phyloP scores from a whole-genome alignment of 768 basidiomycete species.

The Mycena haematopus region DNA sequence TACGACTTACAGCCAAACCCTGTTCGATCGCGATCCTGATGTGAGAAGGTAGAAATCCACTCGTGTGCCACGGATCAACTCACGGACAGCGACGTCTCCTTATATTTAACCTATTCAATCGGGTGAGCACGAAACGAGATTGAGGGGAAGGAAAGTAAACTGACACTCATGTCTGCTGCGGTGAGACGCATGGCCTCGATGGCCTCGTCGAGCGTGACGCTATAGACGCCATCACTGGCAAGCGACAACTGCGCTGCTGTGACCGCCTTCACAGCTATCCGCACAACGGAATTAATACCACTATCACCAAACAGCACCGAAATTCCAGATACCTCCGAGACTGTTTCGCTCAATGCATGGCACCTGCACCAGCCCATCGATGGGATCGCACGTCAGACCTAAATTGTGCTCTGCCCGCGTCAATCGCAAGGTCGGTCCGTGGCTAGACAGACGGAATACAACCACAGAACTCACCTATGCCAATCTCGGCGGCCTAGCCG shows the following conservation, averaged over 20 bases:
- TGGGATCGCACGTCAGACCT: slow-evolving; percentile 74
- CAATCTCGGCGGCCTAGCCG: slow-evolving; percentile 82
- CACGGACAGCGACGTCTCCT: slow-evolving; percentile 93
- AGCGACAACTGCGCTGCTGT: slow-evolving; percentile 95
- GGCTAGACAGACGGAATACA: not conserved
- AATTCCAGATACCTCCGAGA: slow-evolving; percentile 65
- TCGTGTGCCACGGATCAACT: slow-evolving; percentile 34
- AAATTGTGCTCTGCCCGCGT: slow-evolving; percentile 74
- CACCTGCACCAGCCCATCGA: slow-evolving; percentile 74
- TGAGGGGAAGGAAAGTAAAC: not conserved
- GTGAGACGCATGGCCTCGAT: slow-evolving; percentile 95
- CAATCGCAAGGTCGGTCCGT: not conserved
- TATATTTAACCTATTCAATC: slow-evolving; percentile 64
- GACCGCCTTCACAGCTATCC: slow-evolving; percentile 85
- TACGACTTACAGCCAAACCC: slow-evolving; percentile 63
- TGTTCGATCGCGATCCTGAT: slow-evolving; percentile 30
- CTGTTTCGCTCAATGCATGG: slow-evolving; percentile 95
- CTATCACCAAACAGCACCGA: not conserved
- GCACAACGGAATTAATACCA: slow-evolving; percentile 7
- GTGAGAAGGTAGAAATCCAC: not conserved
- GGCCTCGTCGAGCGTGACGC: slow-evolving; percentile 90
- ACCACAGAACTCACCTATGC: slow-evolving; percentile 64
- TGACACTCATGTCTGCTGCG: slow-evolving; percentile 89
- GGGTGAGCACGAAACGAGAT: not conserved
- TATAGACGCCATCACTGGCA: slow-evolving; percentile 87